These are phyloP conservation scores for Phoenix dactylifera DNA, from an alignment of 176 grass and related monocot species.

Conservation along the genomic window DNA sequence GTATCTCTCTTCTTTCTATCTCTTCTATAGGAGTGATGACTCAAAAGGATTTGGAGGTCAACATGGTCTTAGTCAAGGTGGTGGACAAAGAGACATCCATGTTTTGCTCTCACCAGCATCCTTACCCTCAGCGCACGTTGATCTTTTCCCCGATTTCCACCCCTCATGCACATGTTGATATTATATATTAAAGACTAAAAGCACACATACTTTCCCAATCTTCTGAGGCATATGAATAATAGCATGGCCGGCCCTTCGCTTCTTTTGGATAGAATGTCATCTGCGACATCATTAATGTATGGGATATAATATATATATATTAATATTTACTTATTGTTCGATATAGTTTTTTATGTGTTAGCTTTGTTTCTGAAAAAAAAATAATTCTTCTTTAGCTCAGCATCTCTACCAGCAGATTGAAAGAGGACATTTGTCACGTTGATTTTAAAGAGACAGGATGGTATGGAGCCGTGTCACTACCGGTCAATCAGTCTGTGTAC, in stretches of 20 bases:
- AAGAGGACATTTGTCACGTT: too few relatives aligned
- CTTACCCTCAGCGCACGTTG: slow-evolving; percentile 28
- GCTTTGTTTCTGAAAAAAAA: too few relatives aligned
- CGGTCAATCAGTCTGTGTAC: too few relatives aligned
- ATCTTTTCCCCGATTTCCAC: slow-evolving; percentile 8
- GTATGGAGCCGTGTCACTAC: too few relatives aligned
- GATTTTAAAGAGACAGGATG: too few relatives aligned
- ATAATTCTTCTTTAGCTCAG: too few relatives aligned
- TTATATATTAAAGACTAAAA: slow-evolving; percentile 19
- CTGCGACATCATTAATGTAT: not conserved
- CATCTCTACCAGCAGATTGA: too few relatives aligned
- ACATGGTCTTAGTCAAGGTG: slow-evolving; percentile 20
- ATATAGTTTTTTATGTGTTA: too few relatives aligned
- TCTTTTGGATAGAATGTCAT: slow-evolving; percentile 1
- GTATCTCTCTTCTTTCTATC: not conserved
- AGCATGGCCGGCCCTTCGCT: slow-evolving; percentile 15
- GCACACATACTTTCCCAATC: slow-evolving; percentile 17
- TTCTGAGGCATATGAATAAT: slow-evolving; percentile 23
- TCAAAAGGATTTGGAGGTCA: slow-evolving; percentile 16
- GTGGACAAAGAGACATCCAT: slow-evolving; percentile 47
- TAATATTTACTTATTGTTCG: too few relatives aligned
- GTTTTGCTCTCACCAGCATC: slow-evolving; percentile 53
- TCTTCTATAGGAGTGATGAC: slow-evolving; percentile 16
- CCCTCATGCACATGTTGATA: slow-evolving; percentile 22
- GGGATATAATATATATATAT: too few relatives aligned